phyloP scores from a whole-genome alignment of 805 yeast species.

The Candida takata region DNA sequence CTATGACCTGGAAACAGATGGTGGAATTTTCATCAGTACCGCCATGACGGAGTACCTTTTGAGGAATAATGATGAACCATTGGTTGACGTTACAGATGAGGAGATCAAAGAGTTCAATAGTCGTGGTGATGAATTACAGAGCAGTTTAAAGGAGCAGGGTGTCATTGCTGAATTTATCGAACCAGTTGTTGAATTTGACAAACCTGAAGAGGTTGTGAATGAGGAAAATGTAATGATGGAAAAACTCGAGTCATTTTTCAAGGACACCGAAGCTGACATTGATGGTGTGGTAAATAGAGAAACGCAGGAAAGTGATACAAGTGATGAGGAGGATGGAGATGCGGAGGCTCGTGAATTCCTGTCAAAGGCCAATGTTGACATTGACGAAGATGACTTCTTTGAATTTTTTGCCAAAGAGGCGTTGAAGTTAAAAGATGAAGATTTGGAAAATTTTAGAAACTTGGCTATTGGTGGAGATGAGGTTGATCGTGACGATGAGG shows the following conservation, averaged over 20 bases:
- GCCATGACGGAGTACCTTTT: slow-evolving; percentile 1
- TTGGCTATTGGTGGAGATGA: slow-evolving; percentile 6
- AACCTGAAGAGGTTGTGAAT: slow-evolving; percentile 1
- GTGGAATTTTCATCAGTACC: slow-evolving; percentile 4
- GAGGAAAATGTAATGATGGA: slow-evolving; percentile 21
- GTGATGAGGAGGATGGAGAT: slow-evolving; percentile 19
- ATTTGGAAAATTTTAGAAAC: slow-evolving; percentile 32
- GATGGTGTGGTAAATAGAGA: slow-evolving; percentile 16
- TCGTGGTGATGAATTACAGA: slow-evolving; percentile 23
- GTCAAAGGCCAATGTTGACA: slow-evolving; percentile 31
- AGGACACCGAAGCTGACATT: slow-evolving; percentile 19
- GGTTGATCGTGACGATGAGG: slow-evolving; percentile 10
- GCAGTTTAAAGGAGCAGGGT: slow-evolving; percentile 21
- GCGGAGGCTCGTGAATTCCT: slow-evolving; percentile 25
- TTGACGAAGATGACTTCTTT: slow-evolving; percentile 65
- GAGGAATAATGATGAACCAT: background rate
- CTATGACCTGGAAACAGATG: background rate
- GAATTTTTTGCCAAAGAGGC: slow-evolving; percentile 56
- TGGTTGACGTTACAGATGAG: slow-evolving; percentile 8
- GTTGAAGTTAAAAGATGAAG: slow-evolving; percentile 38
- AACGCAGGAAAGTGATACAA: slow-evolving; percentile 1
- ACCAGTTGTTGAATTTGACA: slow-evolving; percentile 14
- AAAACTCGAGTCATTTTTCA: slow-evolving; percentile 21
- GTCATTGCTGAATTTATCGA: slow-evolving; percentile 8
- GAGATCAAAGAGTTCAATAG: slow-evolving; percentile 12